phyloP scores from a whole-genome alignment of 305 asterid species.

The Fraxinus dipetala region DNA sequence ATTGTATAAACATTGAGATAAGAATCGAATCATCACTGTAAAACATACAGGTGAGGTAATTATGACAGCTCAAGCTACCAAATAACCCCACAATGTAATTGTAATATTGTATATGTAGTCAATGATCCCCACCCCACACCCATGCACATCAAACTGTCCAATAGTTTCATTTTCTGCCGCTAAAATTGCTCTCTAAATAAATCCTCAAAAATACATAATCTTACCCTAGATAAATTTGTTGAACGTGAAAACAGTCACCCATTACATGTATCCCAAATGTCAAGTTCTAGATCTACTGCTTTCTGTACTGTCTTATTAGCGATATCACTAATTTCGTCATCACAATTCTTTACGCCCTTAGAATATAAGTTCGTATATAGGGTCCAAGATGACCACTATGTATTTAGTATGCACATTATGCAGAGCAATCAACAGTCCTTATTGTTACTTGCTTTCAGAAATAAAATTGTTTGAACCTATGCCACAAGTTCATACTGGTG shows the following conservation, averaged over 20 bases:
- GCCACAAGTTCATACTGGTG: neutral
- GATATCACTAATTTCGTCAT: neutral
- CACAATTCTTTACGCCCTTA: neutral
- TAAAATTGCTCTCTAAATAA: neutral
- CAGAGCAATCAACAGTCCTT: neutral
- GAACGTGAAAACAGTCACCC: neutral
- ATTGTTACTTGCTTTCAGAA: neutral
- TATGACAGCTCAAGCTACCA: slow-evolving; percentile 17
- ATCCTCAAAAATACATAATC: neutral
- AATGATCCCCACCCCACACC: neutral
- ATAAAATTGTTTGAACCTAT: neutral
- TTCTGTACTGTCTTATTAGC: neutral
- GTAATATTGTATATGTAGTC: neutral
- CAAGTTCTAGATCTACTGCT: neutral
- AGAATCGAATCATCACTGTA: neutral
- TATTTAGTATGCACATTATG: neutral
- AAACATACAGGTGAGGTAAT: neutral
- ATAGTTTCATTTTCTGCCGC: neutral
- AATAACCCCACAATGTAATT: slow-evolving; percentile 3
- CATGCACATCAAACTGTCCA: neutral
- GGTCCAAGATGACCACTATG: neutral
- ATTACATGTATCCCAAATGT: neutral
- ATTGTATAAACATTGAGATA: neutral
- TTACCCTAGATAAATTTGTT: neutral
- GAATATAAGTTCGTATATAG: neutral